Evolutionary conservation across 768 basidiomycete genomes (phyloP).

Genomic region (Trametopsis cervina): DNA sequence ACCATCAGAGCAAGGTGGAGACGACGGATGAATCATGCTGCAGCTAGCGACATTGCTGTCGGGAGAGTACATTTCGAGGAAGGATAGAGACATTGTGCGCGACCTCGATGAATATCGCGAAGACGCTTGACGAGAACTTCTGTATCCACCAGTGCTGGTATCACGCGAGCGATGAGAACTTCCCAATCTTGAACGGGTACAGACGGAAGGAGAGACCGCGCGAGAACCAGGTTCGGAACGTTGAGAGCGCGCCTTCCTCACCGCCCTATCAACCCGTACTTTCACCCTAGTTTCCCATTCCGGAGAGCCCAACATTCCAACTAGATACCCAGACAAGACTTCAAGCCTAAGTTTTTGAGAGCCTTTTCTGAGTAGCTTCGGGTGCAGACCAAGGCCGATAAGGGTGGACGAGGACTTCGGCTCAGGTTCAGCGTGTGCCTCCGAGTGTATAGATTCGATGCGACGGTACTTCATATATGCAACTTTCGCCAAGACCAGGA

Average conservation of each 20-base stretch:
- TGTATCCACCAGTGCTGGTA: background rate
- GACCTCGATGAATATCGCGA: conserved; percentile 7
- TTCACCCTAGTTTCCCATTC: conserved; percentile 21
- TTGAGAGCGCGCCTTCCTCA: background rate
- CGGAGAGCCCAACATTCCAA: conserved; percentile 22
- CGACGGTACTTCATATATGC: conserved; percentile 17
- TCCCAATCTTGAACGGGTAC: background rate
- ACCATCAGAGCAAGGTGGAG: conserved; percentile 12
- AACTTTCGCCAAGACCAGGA: conserved; percentile 17
- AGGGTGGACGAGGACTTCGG: background rate
- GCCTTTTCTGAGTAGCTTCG: background rate
- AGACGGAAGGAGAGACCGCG: background rate
- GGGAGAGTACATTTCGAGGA: conserved; percentile 14
- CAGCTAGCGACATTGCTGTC: conserved; percentile 15
- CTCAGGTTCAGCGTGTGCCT: background rate
- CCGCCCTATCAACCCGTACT: conserved; percentile 9
- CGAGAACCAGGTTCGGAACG: background rate
- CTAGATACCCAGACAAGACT: conserved; percentile 14
- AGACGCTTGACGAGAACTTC: conserved; percentile 6
- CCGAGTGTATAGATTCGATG: conserved; percentile 15
- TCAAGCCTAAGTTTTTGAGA: background rate
- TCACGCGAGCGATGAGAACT: conserved; percentile 3
- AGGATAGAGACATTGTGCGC: conserved; percentile 15
- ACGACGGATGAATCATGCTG: conserved; percentile 15
- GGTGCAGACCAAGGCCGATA: conserved; percentile 3